Conservation (phyloP, 441 rosid genomes). For the Populus hybrid region DNA sequence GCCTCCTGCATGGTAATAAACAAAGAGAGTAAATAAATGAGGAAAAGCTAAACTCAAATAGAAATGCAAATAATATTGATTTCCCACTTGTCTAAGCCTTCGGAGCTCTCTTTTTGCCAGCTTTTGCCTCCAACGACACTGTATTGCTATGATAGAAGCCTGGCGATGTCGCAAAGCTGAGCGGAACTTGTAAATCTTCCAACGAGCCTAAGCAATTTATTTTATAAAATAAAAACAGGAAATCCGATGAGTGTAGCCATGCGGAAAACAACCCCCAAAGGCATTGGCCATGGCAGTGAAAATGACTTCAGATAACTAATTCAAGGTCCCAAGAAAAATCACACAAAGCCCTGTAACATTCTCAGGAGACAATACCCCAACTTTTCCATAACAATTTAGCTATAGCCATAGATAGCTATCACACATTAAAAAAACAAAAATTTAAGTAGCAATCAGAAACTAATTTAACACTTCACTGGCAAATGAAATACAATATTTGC, state of each 20-base stretch:
- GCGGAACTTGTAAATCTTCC: constrained; percentile 78
- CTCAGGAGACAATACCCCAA: neutral
- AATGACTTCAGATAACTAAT: neutral
- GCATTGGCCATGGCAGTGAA: neutral
- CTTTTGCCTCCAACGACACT: constrained; percentile 90
- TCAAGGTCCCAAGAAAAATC: neutral
- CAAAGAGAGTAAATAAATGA: constrained; percentile 14
- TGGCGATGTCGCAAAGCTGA: constrained; percentile 55
- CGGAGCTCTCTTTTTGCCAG: constrained; percentile 80
- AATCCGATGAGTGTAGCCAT: neutral
- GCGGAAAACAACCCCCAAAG: neutral
- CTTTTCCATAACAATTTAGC: neutral
- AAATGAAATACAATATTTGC: neutral
- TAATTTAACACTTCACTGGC: neutral
- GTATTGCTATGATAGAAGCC: constrained; percentile 71
- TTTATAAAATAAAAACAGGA: constrained; percentile 10
- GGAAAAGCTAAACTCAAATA: neutral
- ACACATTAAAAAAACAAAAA: neutral
- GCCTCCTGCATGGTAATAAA: constrained; percentile 55
- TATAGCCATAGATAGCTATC: neutral
- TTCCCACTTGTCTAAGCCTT: constrained; percentile 68
- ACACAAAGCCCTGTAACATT: neutral
- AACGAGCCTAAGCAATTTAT: constrained; percentile 51
- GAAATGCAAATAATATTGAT: neutral
- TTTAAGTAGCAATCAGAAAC: neutral